These are phyloP conservation scores for Cardamine resedifolia DNA, from an alignment of 345 rosid genomes.

Conservation along the genomic window DNA sequence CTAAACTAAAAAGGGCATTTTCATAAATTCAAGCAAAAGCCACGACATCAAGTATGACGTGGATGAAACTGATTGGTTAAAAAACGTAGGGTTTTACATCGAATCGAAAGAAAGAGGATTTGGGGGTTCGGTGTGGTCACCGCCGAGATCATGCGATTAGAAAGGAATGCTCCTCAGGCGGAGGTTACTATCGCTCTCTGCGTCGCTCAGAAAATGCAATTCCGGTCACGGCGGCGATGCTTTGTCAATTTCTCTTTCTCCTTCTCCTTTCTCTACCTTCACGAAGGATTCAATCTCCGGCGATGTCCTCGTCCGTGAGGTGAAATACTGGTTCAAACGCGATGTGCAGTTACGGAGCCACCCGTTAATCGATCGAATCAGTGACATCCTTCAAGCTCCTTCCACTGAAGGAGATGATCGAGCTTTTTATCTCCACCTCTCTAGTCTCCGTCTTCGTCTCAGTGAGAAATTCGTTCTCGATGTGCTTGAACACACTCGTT, in stretches of 20 bases:
- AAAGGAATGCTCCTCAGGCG: constrained; percentile 40
- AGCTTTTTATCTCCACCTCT: constrained; percentile 40
- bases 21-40: constrained; percentile 7
- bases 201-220: constrained; percentile 28
- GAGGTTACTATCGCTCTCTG: constrained; percentile 37
- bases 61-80: constrained; percentile 17
- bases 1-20: constrained; percentile 3
- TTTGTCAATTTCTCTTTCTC: background rate
- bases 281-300: constrained; percentile 26
- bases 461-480: constrained; percentile 57
- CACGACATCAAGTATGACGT: constrained; percentile 34
- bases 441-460: constrained; percentile 51
- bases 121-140: constrained; percentile 20
- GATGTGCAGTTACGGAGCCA: constrained; percentile 18
- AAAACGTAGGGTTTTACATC: constrained; percentile 20
- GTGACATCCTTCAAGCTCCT: constrained; percentile 34
- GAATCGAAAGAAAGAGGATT: background rate
- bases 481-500: constrained; percentile 53
- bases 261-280: constrained; percentile 1
- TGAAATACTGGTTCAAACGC: constrained; percentile 64
- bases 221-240: background rate
- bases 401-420: constrained; percentile 34
- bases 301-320: constrained; percentile 42
- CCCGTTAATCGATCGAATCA: constrained; percentile 45
- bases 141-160: constrained; percentile 37